A percentile compares a stretch with the other conserved stretches of the same genome.
Conservation (phyloP, 495 filamentous ascomycete genomes). For the Pyrenula massariospora region DNA sequence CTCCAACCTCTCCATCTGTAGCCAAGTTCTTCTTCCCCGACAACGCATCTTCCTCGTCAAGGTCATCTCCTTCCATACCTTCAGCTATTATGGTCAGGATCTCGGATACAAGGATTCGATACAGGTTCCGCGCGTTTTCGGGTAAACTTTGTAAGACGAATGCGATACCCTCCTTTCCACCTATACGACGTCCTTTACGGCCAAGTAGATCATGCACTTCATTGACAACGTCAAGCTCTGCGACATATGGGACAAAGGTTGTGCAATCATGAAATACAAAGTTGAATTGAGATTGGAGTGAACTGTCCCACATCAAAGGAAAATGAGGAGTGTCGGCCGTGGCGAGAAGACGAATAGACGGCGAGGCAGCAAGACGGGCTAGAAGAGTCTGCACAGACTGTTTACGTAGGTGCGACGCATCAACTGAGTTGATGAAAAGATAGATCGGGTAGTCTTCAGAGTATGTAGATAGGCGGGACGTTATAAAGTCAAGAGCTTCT, state of each 20-base stretch:
- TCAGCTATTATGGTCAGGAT: slow-evolving; percentile 60
- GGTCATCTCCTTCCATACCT: slow-evolving; percentile 20
- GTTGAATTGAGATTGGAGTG: slow-evolving; percentile 63
- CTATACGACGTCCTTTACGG: slow-evolving; percentile 66
- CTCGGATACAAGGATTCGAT: slow-evolving; percentile 72
- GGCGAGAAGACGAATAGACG: slow-evolving; percentile 61
- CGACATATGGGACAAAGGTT: slow-evolving; percentile 69
- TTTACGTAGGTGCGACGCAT: slow-evolving; percentile 64
- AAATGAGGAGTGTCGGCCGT: slow-evolving; percentile 83
- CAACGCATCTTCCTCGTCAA: slow-evolving; percentile 16
- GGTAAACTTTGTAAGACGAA: slow-evolving; percentile 84
- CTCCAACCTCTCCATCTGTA: slow-evolving; percentile 34
- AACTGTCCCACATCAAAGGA: slow-evolving; percentile 79
- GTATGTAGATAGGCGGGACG: slow-evolving; percentile 41
- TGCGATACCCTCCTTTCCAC: slow-evolving; percentile 82
- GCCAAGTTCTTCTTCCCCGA: slow-evolving; percentile 9
- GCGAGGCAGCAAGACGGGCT: slow-evolving; percentile 62
- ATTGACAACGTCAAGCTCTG: slow-evolving; percentile 66
- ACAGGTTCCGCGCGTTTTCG: slow-evolving; percentile 81
- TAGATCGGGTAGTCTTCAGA: slow-evolving; percentile 37
- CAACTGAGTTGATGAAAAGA: slow-evolving; percentile 76
- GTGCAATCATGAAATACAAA: slow-evolving; percentile 91
- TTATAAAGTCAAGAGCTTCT: slow-evolving; percentile 54
- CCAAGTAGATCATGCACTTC: slow-evolving; percentile 79
- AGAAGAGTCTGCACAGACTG: slow-evolving; percentile 59